Evolutionary conservation across 768 basidiomycete genomes (phyloP).

Genomic region (Boletellus ananas): DNA sequence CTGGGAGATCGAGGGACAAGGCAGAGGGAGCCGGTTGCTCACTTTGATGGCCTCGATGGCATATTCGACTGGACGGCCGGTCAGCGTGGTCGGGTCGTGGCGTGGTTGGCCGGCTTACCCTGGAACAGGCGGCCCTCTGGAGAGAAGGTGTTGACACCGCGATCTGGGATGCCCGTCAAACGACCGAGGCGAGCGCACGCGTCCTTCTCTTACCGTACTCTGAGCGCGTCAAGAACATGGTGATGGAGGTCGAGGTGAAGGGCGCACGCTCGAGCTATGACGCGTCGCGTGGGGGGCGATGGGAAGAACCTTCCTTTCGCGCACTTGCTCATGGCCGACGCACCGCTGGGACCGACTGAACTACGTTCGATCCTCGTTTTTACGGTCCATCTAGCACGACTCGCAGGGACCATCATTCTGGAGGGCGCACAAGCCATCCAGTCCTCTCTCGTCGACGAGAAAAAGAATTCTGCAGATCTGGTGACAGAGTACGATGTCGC

Average conservation of each 20-base stretch:
- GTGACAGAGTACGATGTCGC: slow-evolving; percentile 93
- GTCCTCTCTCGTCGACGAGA: slow-evolving; percentile 60
- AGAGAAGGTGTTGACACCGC: slow-evolving; percentile 98
- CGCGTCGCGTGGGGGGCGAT: slow-evolving; percentile 29
- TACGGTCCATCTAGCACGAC: slow-evolving; percentile 60
- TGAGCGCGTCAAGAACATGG: slow-evolving; percentile 93
- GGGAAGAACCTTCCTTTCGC: slow-evolving; percentile 31
- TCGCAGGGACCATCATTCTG: slow-evolving; percentile 70
- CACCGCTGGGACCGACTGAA: slow-evolving; percentile 34
- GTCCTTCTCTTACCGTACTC: slow-evolving; percentile 66
- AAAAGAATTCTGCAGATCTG: slow-evolving; percentile 91
- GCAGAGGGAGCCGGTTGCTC: neutral
- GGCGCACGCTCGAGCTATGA: slow-evolving; percentile 4
- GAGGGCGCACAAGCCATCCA: slow-evolving; percentile 74
- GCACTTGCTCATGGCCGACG: slow-evolving; percentile 4
- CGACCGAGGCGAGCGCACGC: neutral
- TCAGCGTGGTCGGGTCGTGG: slow-evolving; percentile 12
- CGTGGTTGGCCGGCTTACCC: slow-evolving; percentile 49
- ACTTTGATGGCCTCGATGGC: slow-evolving; percentile 99
- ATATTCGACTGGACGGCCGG: slow-evolving; percentile 76
- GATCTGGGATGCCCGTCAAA: slow-evolving; percentile 47
- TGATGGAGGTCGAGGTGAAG: slow-evolving; percentile 13
- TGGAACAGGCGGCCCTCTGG: slow-evolving; percentile 98
- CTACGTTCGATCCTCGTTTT: slow-evolving; percentile 64
- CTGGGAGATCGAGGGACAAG: neutral